Base-by-base conservation (phyloP, 1,284 basidiomycete species). In the Trametes versicolor region DNA sequence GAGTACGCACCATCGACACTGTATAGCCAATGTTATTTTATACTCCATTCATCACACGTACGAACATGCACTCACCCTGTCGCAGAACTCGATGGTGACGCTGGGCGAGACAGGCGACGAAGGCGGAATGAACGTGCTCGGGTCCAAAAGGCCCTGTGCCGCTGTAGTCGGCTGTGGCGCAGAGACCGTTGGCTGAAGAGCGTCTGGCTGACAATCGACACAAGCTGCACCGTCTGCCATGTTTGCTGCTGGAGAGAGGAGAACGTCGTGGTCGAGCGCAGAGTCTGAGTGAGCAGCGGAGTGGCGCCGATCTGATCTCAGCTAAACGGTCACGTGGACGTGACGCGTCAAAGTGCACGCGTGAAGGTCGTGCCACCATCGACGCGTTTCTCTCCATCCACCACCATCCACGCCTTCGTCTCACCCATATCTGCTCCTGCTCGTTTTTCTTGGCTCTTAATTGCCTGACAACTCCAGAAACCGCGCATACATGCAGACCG, bases 71-170 rank as follows among this genome's bases (percentile, higher is more conserved):
- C 90, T 75, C 76, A 96, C 92, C 81, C 93, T 83, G 75, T 96
- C 92, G 75, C 94, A 96, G 74, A 94, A 96, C 78, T 96, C 94
- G 67, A 97, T 92, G 8, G 81, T 82, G 36, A 92, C 77, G 39
- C 83, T 85, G 8, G 85, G 81, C 15, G 77, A 70, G 0, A 81
- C 78, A 32, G 83, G 73, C 21, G 81, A 76, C 12, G 74, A 75
- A 1, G 92, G 92, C 51, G 86, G 84, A 8, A 84, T 76, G 74
- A 94, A 93, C 0, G 86, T 87, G 0, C 83, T 75, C 0, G 84
- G 79, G 69, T 91, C 84, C 45, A 87, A 71, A 43, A 76, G 73
- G 62, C 79, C 74, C 27, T 78, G 72, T 1, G 63, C 39, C 32
- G 60, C 55, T 21, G 59, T 29, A 23, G 58, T 23, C 17, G 60